A percentile compares a stretch with the other conserved stretches of the same genome.
Evolutionary conservation across 1,139 yeast species (phyloP).

Genomic region (Casaregolazyma lundiana): DNA sequence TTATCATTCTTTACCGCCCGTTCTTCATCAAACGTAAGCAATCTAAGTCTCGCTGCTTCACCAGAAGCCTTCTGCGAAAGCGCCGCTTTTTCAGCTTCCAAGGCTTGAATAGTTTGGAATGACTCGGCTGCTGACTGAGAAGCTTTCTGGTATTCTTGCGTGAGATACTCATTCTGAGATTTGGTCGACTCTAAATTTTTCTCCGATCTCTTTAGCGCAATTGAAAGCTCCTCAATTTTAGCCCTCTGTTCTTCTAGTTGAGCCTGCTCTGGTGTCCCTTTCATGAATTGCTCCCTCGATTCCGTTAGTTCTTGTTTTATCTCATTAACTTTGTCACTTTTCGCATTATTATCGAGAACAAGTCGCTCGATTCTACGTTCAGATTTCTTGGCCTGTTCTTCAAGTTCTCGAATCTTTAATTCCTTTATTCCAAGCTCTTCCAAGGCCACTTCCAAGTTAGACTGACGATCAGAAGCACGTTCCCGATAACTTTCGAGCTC

Average conservation of each 20-base stretch:
- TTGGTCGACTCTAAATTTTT: slow-evolving; percentile 38
- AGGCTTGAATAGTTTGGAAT: slow-evolving; percentile 36
- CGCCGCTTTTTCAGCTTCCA: slow-evolving; percentile 34
- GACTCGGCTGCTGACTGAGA: slow-evolving; percentile 52
- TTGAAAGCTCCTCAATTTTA: slow-evolving; percentile 41
- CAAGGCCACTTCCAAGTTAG: slow-evolving; percentile 39
- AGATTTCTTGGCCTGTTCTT: slow-evolving; percentile 21
- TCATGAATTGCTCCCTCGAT: slow-evolving; percentile 13
- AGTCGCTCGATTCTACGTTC: slow-evolving; percentile 29
- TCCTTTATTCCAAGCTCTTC: slow-evolving; percentile 38
- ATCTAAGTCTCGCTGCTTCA: slow-evolving; percentile 26
- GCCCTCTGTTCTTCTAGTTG: slow-evolving; percentile 33
- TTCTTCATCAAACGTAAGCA: slow-evolving; percentile 30
- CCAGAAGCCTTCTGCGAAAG: slow-evolving; percentile 33
- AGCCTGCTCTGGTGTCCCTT: slow-evolving; percentile 22
- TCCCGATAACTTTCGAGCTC: slow-evolving; percentile 36
- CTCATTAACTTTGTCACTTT: slow-evolving; percentile 15
- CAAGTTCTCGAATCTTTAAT: slow-evolving; percentile 23
- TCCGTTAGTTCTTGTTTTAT: slow-evolving; percentile 18
- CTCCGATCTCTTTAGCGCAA: slow-evolving; percentile 38
- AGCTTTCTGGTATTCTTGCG: slow-evolving; percentile 60
- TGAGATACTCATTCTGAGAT: slow-evolving; percentile 63
- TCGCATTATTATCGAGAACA: slow-evolving; percentile 19
- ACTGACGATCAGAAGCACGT: slow-evolving; percentile 29
- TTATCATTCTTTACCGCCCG: slow-evolving; percentile 28